These are phyloP conservation scores for Stereocaulon alpinum DNA, from an alignment of 495 filamentous ascomycete genomes.

Conservation along the genomic window DNA sequence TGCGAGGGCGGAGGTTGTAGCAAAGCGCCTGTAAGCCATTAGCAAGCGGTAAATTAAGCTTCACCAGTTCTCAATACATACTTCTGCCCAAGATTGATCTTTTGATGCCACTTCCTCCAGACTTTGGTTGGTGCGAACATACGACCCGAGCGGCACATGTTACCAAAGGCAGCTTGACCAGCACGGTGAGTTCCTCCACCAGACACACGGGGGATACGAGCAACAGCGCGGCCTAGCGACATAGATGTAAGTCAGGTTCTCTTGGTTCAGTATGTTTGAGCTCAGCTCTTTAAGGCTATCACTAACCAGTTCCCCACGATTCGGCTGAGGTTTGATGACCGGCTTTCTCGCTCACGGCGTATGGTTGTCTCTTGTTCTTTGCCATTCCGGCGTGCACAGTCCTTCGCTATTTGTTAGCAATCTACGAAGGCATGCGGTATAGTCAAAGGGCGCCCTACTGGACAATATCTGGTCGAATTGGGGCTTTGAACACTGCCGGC, in stretches of 20 bases:
- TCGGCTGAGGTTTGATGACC: constrained; percentile 99
- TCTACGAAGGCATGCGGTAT: neutral
- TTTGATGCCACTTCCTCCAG: constrained; percentile 99
- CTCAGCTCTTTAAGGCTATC: neutral
- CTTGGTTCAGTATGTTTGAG: neutral
- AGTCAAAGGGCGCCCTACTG: constrained; percentile 48
- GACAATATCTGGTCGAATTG: constrained; percentile 97
- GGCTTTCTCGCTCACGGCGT: constrained; percentile 99
- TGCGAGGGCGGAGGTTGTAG: constrained; percentile 91
- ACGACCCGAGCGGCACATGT: constrained; percentile 98
- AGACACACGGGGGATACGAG: constrained; percentile 99
- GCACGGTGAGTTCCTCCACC: constrained; percentile 99
- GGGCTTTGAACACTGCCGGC: constrained; percentile 86
- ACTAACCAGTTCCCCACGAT: constrained; percentile 98
- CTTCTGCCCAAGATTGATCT: constrained; percentile 97
- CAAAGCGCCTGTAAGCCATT: constrained; percentile 62
- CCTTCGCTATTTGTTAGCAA: constrained; percentile 38
- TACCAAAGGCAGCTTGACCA: constrained; percentile 99
- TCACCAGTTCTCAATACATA: constrained; percentile 31
- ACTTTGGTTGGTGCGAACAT: constrained; percentile 99
- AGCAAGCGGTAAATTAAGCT: neutral
- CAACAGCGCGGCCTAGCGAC: constrained; percentile 82
- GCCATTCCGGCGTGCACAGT: constrained; percentile 95
- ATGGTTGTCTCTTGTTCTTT: constrained; percentile 99
- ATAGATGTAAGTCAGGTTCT: constrained; percentile 23